A percentile compares a stretch with the other conserved stretches of the same genome.
Conservation (phyloP, 495 filamentous ascomycete species). For the Cercophora scortea region DNA sequence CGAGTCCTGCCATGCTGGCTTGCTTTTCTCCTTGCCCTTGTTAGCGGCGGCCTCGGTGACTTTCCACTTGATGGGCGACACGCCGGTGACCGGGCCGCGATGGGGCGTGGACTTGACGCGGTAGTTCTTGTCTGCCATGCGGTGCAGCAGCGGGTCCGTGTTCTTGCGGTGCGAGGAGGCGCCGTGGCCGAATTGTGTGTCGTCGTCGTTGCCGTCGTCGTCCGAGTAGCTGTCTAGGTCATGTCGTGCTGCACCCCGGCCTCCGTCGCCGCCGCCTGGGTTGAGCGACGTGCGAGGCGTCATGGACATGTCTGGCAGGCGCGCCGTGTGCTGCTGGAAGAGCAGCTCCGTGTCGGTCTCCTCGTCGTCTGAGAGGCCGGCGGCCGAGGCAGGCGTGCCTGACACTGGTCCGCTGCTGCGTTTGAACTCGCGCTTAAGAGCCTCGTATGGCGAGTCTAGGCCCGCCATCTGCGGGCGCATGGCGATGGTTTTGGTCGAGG, state of each 20-base stretch:
- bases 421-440: constrained; percentile 50
- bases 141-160: constrained; percentile 73
- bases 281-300: constrained; percentile 31
- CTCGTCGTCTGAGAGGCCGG: constrained; percentile 8
- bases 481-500: constrained; percentile 33
- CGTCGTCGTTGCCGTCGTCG: constrained; percentile 25
- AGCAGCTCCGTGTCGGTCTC: constrained; percentile 36
- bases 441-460: constrained; percentile 61
- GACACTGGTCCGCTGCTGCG: constrained; percentile 9
- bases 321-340: constrained; percentile 32
- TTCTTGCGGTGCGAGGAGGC: constrained; percentile 16
- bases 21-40: constrained; percentile 28
- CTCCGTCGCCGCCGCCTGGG: constrained; percentile 14
- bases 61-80: constrained; percentile 30
- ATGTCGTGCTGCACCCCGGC: neutral
- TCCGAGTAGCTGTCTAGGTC: neutral
- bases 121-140: constrained; percentile 86
- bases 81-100: constrained; percentile 23
- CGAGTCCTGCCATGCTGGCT: constrained; percentile 42
- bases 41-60: constrained; percentile 11
- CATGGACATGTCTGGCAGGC: constrained; percentile 52
- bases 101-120: constrained; percentile 87
- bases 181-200: constrained; percentile 34
- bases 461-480: constrained; percentile 44
- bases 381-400: neutral